Conservation (phyloP, 495 filamentous ascomycete genomes). For the Astrothelium subdiscretum region DNA sequence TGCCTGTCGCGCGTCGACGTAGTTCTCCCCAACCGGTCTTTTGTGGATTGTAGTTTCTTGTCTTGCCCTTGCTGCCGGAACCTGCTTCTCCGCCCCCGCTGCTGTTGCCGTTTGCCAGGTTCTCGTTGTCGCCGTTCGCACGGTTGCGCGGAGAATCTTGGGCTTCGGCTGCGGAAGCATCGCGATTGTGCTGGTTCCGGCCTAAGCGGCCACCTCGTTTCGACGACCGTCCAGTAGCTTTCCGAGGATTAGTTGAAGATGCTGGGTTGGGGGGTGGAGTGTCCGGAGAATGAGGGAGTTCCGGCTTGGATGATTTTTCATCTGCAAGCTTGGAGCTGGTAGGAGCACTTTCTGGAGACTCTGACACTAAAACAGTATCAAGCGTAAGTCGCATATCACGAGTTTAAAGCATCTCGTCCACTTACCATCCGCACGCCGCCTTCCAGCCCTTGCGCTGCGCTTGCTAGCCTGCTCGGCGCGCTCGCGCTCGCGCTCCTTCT, state of each 20-base stretch:
- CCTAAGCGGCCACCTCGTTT: slow-evolving; percentile 80
- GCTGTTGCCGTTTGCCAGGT: slow-evolving; percentile 42
- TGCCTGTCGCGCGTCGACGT: slow-evolving; percentile 69
- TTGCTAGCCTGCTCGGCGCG: slow-evolving; percentile 59
- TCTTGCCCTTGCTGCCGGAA: slow-evolving; percentile 40
- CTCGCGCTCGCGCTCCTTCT: slow-evolving; percentile 53
- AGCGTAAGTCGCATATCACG: background rate
- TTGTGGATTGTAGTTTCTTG: background rate
- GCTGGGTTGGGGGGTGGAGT: slow-evolving; percentile 5
- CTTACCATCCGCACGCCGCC: slow-evolving; percentile 66
- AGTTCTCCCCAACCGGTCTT: slow-evolving; percentile 22
- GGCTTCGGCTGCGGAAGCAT: background rate
- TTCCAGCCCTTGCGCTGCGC: slow-evolving; percentile 61
- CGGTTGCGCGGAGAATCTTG: slow-evolving; percentile 26
- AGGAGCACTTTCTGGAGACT: slow-evolving; percentile 17
- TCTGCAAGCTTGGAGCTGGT: slow-evolving; percentile 2
- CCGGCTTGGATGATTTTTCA: slow-evolving; percentile 7
- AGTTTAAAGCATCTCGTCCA: slow-evolving; percentile 2
- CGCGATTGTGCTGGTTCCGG: slow-evolving; percentile 29
- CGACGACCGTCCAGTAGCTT: slow-evolving; percentile 24
- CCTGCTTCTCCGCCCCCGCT: slow-evolving; percentile 9
- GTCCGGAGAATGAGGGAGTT: background rate
- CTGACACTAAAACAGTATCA: background rate
- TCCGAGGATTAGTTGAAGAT: slow-evolving; percentile 6
- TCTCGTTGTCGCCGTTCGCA: slow-evolving; percentile 16